phyloP scores from a whole-genome alignment of 2,329 filamentous ascomycete species.

The Bipolaris sorokiniana region DNA sequence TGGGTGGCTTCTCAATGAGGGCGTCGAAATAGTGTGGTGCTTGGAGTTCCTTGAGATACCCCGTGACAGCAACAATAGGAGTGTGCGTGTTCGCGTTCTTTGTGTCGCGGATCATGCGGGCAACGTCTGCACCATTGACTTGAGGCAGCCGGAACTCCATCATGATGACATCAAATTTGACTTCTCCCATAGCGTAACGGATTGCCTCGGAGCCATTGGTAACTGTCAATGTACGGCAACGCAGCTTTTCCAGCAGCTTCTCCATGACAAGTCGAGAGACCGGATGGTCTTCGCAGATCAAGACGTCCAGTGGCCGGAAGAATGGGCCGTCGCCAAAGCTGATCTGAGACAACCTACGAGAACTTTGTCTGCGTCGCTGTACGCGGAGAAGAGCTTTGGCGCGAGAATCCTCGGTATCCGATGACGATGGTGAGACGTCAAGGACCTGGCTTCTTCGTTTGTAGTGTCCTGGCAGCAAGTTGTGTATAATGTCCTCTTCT shows the following conservation, averaged over 20 bases:
- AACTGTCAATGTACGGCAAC: conserved; percentile 91
- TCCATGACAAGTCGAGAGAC: conserved; percentile 99
- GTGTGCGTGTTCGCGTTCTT: conserved; percentile 94
- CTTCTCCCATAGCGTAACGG: conserved; percentile 91
- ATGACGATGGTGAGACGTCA: conserved; percentile 95
- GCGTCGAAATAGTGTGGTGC: conserved; percentile 96
- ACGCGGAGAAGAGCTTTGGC: conserved; percentile 90
- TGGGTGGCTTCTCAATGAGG: conserved; percentile 95
- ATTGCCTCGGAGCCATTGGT: conserved; percentile 90
- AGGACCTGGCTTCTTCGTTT: conserved; percentile 94
- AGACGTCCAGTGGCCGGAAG: conserved; percentile 88
- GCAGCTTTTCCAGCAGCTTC: conserved; percentile 90
- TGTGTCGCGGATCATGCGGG: conserved; percentile 96
- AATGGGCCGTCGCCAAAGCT: conserved; percentile 81
- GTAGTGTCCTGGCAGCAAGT: conserved; percentile 71
- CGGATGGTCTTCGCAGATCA: conserved; percentile 97
- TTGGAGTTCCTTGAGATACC: conserved; percentile 96
- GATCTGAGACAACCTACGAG: conserved; percentile 90
- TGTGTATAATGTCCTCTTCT: conserved; percentile 79
- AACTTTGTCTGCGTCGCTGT: conserved; percentile 91
- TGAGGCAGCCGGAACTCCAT: conserved; percentile 96
- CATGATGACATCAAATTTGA: conserved; percentile 98
- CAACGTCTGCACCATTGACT: conserved; percentile 93
- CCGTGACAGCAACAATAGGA: conserved; percentile 94
- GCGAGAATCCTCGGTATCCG: conserved; percentile 93